A percentile compares a stretch with the other conserved stretches of the same genome.
Evolutionary conservation across 345 rosid species (phyloP).

Genomic region (Eucalyptus polybractea): DNA sequence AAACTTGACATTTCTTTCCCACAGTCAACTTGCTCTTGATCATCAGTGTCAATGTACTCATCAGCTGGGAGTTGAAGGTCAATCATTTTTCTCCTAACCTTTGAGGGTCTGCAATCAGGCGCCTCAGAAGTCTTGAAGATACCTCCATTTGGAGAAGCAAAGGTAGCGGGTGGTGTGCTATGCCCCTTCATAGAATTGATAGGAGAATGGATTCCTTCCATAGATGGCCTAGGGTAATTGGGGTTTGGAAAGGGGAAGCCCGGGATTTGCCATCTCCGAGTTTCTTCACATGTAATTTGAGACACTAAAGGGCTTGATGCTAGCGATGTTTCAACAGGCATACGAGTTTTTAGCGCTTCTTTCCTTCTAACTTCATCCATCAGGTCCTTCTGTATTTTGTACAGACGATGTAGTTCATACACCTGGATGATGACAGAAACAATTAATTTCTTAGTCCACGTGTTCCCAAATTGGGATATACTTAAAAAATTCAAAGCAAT

Average conservation of each 20-base stretch:
- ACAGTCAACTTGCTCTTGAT: slow-evolving; percentile 13
- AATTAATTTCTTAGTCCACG: neutral
- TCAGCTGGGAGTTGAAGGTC: slow-evolving; percentile 94
- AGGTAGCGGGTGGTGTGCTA: slow-evolving; percentile 32
- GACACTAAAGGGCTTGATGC: slow-evolving; percentile 53
- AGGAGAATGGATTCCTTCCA: slow-evolving; percentile 41
- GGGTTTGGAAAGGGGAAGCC: slow-evolving; percentile 45
- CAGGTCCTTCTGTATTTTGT: slow-evolving; percentile 52
- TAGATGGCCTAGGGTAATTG: slow-evolving; percentile 27
- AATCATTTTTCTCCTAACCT: slow-evolving; percentile 62
- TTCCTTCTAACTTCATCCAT: slow-evolving; percentile 59
- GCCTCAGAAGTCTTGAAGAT: slow-evolving; percentile 47
- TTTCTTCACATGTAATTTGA: slow-evolving; percentile 43
- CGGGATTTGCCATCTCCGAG: slow-evolving; percentile 49
- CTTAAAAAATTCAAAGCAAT: neutral
- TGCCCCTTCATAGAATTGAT: slow-evolving; percentile 44
- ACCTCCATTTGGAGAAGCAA: slow-evolving; percentile 39
- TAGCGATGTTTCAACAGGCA: slow-evolving; percentile 31
- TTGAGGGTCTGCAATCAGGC: slow-evolving; percentile 57
- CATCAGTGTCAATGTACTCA: slow-evolving; percentile 57
- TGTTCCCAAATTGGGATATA: neutral
- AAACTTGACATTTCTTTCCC: slow-evolving; percentile 24
- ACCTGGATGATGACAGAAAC: slow-evolving; percentile 21
- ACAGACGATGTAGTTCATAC: slow-evolving; percentile 59
- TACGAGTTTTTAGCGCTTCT: slow-evolving; percentile 21